Evolutionary conservation across 2,329 filamentous ascomycete species (phyloP), one percentile per base, ranked within the genome.

Genomic region (Alternaria sp.): DNA sequence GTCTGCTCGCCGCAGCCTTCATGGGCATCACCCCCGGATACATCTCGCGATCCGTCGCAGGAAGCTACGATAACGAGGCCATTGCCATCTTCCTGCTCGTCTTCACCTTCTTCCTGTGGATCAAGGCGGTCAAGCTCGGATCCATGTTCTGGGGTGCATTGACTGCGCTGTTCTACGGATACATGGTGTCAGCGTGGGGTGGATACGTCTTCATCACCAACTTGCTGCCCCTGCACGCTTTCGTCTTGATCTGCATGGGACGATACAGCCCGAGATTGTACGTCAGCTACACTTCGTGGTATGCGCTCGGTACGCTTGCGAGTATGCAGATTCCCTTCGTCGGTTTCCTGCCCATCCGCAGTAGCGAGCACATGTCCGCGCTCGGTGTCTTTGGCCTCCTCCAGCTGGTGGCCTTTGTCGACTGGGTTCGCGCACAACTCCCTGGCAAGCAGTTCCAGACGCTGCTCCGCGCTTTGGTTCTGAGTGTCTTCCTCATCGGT

Each of bases 251-350:
- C 76, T 93, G 92, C 83, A 99, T 99, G 95, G 96, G 96, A 55
- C 87, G 96, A 64, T 99, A 96, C 83, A 98, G 94, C 85, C 91
- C 92, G 63, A 89, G 96, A 64, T 85, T 99, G 20, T 99, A 99
- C 75, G 94, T 98, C 76, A 93, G 93, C 78, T 99, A 99, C 82
- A 97, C 93, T 46, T 98, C 95, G 2, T 99, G 96, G 96, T 99
- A 97, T 81, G 93, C 94, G 43, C 86, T 99, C 37, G 96, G 96
- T 64, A 98, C 96, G 69, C 82, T 99, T 81, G 96, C 94, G 59
- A 97, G 94, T 84, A 98, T 99, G 95, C 96, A 99, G 83, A 96
- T 99, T 84, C 96, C 96, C 4, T 99, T 99, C 76, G 96, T 99
- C 60, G 96, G 96, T 62, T 99, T 99, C 85, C 83, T 97, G 83